Evolutionary conservation across 176 grass and related monocot species (phyloP), one percentile per base, ranked within the genome.

Genomic region (Carex myosuroides): DNA sequence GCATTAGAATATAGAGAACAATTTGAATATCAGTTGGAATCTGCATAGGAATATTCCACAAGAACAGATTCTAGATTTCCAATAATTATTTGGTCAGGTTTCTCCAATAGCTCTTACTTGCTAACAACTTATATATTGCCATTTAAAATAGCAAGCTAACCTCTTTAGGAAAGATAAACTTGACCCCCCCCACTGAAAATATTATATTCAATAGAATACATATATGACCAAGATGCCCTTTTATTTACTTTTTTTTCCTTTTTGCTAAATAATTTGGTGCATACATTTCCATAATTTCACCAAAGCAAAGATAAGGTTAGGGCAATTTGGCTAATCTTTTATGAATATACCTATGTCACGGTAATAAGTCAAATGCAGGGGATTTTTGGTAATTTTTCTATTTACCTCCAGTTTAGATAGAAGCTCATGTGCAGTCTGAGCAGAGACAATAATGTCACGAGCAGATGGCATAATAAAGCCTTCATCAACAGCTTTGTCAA

Each of bases 401-500:
- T 48, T 7, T 70, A 84, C 90, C 91, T 90, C 89, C 0, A 93
- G 80, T 14, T 90, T 85, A 0, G 59, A 89, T 88, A 93, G 56
- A 70, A 93, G 80, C 0, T 91, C 81, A 0, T 83, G 87, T 13
- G 87, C 84, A 2, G 81, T 87, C 6, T 85, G 81, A 5, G 91
- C 89, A 0, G 85, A 88, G 29, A 89, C 69, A 21, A 91, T 75
- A 81, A 93, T 93, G 78, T 81, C 17, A 32, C 81, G 89, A 13
- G 89, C 91, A 8, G 81, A 63, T 2, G 89, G 84, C 84, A 37
- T 91, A 81, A 93, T 80, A 85, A 93, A 93, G 5, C 91, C 91
- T 42, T 91, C 87, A 55, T 87, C 89, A 17, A 93, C 89, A 30
- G 89, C 91, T 60, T 91, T 83, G 62, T 93, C 89, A 26, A 93